Evolutionary conservation across 108 stramenopile species (phyloP).

Genomic region (Nitzschia putrida): DNA sequence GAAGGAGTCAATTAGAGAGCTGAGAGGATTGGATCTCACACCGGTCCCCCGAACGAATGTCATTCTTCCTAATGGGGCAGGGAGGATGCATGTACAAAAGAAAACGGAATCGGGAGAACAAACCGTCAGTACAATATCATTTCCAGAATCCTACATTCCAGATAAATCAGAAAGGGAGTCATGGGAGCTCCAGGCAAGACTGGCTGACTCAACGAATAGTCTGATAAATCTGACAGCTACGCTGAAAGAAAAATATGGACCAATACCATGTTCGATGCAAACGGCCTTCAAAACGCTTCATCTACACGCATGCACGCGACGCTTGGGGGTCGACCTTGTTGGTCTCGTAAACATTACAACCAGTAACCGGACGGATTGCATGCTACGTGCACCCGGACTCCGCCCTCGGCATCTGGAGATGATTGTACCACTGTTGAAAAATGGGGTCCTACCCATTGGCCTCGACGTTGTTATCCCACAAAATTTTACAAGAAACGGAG

Average conservation of each 20-base stretch:
- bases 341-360: constrained; percentile 50
- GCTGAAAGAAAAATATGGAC: constrained; percentile 79
- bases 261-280: constrained; percentile 68
- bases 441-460: constrained; percentile 60
- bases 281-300: constrained; percentile 77
- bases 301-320: constrained; percentile 80
- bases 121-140: constrained; percentile 47
- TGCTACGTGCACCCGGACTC: constrained; percentile 80
- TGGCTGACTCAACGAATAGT: constrained; percentile 70
- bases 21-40: constrained; percentile 80
- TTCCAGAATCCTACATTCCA: constrained; percentile 67
- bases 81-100: constrained; percentile 59
- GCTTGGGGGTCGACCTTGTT: constrained; percentile 80
- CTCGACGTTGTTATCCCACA: constrained; percentile 75
- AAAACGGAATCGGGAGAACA: constrained; percentile 13
- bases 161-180: constrained; percentile 52
- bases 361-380: constrained; percentile 51
- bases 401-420: constrained; percentile 82
- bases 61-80: constrained; percentile 64
- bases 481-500: constrained; percentile 60
- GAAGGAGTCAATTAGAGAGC: constrained; percentile 83
- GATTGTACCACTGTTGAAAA: constrained; percentile 64
- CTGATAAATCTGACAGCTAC: constrained; percentile 76
- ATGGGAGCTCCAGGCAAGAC: constrained; percentile 69
- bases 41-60: constrained; percentile 78